These are phyloP conservation scores for Aspergillus fischeri DNA, from an alignment of 2,329 filamentous ascomycete species.

Conservation along the genomic window DNA sequence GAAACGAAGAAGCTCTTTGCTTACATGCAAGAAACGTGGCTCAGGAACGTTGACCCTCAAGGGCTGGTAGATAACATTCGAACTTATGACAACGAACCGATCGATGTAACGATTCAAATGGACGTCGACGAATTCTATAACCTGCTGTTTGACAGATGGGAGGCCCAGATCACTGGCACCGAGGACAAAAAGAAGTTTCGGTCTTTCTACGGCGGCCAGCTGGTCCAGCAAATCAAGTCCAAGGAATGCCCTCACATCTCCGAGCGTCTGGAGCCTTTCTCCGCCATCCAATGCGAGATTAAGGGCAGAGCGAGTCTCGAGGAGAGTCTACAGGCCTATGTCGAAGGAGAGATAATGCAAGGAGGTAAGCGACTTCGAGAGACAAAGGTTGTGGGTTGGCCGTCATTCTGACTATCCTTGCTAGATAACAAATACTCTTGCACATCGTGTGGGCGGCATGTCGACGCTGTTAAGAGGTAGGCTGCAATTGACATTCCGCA, in stretches of 20 bases:
- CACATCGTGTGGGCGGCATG: conserved; percentile 79
- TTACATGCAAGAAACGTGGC: conserved; percentile 77
- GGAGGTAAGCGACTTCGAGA: conserved; percentile 54
- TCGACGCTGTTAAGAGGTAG: conserved; percentile 85
- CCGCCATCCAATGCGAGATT: conserved; percentile 92
- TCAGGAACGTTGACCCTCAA: conserved; percentile 68
- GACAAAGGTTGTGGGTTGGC: neutral
- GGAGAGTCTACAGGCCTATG: conserved; percentile 90
- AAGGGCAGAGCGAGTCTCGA: conserved; percentile 80
- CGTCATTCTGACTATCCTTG: conserved; percentile 16
- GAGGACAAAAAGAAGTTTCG: conserved; percentile 70
- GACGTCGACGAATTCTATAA: conserved; percentile 98
- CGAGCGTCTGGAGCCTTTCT: conserved; percentile 83
- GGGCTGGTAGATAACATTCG: conserved; percentile 70
- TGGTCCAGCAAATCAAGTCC: conserved; percentile 92
- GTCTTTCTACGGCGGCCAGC: conserved; percentile 83
- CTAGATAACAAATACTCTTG: conserved; percentile 97
- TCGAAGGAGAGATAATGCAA: conserved; percentile 94
- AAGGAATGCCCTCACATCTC: conserved; percentile 94
- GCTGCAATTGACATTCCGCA: conserved; percentile 6
- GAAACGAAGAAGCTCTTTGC: conserved; percentile 80
- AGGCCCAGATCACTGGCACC: conserved; percentile 67
- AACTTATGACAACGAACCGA: conserved; percentile 74
- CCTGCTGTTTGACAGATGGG: conserved; percentile 85
- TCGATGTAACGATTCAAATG: conserved; percentile 90